Percentiles rank a stretch among this genome's conserved stretches.
Conservation (phyloP, 1,139 yeast species). For the Debaryomyces singareniensis region DNA sequence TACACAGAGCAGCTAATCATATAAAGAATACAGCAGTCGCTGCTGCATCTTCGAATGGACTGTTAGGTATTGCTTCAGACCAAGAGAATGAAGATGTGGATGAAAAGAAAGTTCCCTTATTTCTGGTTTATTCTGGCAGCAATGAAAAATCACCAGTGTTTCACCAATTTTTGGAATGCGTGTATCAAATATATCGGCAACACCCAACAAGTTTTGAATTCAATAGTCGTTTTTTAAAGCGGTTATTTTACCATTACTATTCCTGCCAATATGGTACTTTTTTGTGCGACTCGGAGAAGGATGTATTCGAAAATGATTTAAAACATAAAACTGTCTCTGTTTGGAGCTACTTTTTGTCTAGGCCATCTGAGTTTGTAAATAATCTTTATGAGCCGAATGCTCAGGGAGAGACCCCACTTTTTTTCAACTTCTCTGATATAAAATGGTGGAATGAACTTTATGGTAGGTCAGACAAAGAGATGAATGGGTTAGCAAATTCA, state of each 20-base stretch:
- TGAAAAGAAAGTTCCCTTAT: conserved; percentile 11
- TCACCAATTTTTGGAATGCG: conserved; percentile 89
- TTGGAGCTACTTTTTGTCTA: conserved; percentile 88
- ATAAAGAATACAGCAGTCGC: conserved; percentile 35
- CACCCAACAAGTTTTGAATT: conserved; percentile 73
- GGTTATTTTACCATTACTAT: conserved; percentile 80
- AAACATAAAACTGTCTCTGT: conserved; percentile 58
- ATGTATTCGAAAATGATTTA: conserved; percentile 29
- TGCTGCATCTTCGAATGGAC: conserved; percentile 4
- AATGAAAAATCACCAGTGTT: conserved; percentile 75
- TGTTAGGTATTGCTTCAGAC: too few relatives aligned
- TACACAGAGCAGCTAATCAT: conserved; percentile 39
- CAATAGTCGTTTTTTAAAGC: conserved; percentile 78
- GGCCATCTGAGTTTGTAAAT: conserved; percentile 67
- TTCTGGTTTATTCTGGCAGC: conserved; percentile 30
- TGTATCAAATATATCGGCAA: conserved; percentile 71
- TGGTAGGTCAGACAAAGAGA: conserved; percentile 73
- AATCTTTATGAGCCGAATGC: conserved; percentile 26
- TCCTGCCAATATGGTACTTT: conserved; percentile 96
- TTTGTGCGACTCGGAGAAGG: conserved; percentile 67
- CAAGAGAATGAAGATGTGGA: conserved; percentile 8
- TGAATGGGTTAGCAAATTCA: conserved; percentile 56
- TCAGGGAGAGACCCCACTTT: conserved; percentile 38
- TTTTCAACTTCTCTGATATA: conserved; percentile 62
- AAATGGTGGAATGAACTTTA: conserved; percentile 86